Evolutionary conservation across 2,329 filamentous ascomycete species (phyloP), one percentile per base, ranked within the genome.

Genomic region (Phyllosticta paracitricarpa): DNA sequence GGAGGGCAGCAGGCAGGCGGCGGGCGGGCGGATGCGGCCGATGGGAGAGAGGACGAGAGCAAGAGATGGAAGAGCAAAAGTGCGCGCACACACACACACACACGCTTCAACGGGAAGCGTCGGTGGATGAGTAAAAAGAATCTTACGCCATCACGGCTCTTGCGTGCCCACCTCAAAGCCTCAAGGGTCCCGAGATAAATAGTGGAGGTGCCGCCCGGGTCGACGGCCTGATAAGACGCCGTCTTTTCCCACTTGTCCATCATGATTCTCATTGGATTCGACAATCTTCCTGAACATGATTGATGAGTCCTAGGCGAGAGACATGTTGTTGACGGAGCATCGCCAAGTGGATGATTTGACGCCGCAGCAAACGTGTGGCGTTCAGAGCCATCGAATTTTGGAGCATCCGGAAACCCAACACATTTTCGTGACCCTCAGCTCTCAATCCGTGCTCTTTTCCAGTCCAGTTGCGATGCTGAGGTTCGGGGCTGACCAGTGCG

Each of bases 111-210:
- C 40, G 40, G 40, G 14, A 48, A 48, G 40, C 40, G 40, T 48
- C 17, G 14, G 40, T 48, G 40, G 17, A 48, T 48, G 40, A 12
- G 51, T 25, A 54, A 61, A 57, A 61, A 40, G 53, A 51, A 51
- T 30, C 25, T 35, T 53, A 40, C 24, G 53, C 24, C n/a, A 12
- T 19, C 7, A n/a, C 7, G 22, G 10, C 51, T 54, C n/a, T 22
- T 22, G 54, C 54, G 56, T 57, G 56, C 22, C n/a, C 40, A 48
- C 40, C 19, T 30, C 48, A 61, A 14, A 9, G 53, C 26, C 53
- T 28, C 60, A 56, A 52, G 55, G 52, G 22, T 51, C 9, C 60
- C 60, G 60, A 62, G 60, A 62, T 62, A 62, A 62, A 58, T 62
- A 58, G 60, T 62, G 60, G 60, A 56, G 60, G 55, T 54, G 40